Conservation (phyloP, 1,284 basidiomycete species). For the Gymnopus androsaceus region DNA sequence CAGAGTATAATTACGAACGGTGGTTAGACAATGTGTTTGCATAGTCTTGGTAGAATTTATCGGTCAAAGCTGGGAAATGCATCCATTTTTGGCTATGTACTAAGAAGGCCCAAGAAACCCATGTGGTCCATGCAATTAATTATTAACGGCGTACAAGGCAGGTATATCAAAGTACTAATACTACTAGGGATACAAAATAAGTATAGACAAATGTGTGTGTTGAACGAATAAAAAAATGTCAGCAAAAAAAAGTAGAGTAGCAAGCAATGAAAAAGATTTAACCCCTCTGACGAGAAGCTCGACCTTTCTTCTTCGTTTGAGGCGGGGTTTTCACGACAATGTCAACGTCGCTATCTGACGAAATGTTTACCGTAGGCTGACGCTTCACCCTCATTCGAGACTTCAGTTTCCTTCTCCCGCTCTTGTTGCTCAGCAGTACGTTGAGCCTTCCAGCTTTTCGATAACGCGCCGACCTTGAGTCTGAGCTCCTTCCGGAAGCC, state of each 20-base stretch:
- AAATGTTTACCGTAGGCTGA: background rate
- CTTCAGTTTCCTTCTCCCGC: conserved; percentile 30
- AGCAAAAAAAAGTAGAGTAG: background rate
- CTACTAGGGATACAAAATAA: conserved; percentile 6
- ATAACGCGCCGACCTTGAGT: conserved; percentile 36
- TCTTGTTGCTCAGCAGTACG: conserved; percentile 36
- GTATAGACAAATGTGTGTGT: background rate
- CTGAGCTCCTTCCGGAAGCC: conserved; percentile 37
- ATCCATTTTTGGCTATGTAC: no score
- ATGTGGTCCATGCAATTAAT: background rate
- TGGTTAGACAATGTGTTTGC: conserved; percentile 80
- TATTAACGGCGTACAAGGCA: background rate
- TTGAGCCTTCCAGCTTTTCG: conserved; percentile 44
- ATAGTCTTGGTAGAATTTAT: no score
- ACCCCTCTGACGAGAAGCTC: background rate
- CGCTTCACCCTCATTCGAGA: conserved; percentile 20
- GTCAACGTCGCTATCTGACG: conserved; percentile 22
- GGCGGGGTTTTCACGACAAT: conserved; percentile 20
- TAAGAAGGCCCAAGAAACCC: no score
- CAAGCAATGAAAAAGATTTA: background rate
- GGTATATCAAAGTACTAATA: background rate
- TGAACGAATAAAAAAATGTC: background rate
- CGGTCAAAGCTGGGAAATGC: no score
- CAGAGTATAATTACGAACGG: conserved; percentile 74
- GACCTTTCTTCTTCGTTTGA: background rate